phyloP scores from a whole-genome alignment of 352 stramenopile species.

The Globisporangium lucens region DNA sequence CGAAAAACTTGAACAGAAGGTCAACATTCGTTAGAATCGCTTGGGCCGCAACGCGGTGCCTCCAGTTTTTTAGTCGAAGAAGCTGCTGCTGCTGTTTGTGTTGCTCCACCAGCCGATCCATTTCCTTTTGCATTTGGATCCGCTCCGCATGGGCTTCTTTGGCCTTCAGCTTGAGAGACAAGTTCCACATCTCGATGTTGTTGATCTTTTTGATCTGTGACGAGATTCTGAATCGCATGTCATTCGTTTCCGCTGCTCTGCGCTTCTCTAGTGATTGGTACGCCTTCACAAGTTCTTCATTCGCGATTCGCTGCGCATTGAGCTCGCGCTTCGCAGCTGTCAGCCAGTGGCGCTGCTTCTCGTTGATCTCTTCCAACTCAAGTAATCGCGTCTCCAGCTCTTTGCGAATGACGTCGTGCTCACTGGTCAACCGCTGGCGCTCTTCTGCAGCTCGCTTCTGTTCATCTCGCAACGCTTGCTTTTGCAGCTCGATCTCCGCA shows the following conservation, averaged over 20 bases:
- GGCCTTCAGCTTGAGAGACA: conserved; percentile 65
- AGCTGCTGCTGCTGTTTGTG: conserved; percentile 65
- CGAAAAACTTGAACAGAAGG: conserved; percentile 65
- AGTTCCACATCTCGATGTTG: conserved; percentile 80
- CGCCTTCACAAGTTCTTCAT: conserved; percentile 60
- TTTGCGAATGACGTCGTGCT: conserved; percentile 34
- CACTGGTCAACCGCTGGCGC: conserved; percentile 39
- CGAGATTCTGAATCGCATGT: conserved; percentile 72
- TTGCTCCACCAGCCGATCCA: conserved; percentile 37
- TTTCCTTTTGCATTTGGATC: conserved; percentile 41
- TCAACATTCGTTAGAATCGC: conserved; percentile 64
- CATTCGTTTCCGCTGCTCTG: conserved; percentile 67
- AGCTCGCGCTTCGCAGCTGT: conserved; percentile 66
- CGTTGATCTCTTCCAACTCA: conserved; percentile 27
- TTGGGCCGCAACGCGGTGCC: conserved; percentile 64
- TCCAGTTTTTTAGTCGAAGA: conserved; percentile 66
- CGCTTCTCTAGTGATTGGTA: conserved; percentile 71
- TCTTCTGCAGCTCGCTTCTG: conserved; percentile 26
- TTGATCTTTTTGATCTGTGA: conserved; percentile 70
- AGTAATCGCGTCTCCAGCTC: conserved; percentile 42
- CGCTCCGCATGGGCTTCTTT: conserved; percentile 58
- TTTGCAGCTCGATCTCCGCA: conserved; percentile 29
- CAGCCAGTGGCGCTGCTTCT: conserved; percentile 64
- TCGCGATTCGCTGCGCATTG: conserved; percentile 58
- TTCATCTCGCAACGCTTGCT: conserved; percentile 30